Evolutionary conservation across 352 stramenopile genomes (phyloP), one percentile per base, ranked within the genome.

Genomic region (Globisporangium carolinianum): DNA sequence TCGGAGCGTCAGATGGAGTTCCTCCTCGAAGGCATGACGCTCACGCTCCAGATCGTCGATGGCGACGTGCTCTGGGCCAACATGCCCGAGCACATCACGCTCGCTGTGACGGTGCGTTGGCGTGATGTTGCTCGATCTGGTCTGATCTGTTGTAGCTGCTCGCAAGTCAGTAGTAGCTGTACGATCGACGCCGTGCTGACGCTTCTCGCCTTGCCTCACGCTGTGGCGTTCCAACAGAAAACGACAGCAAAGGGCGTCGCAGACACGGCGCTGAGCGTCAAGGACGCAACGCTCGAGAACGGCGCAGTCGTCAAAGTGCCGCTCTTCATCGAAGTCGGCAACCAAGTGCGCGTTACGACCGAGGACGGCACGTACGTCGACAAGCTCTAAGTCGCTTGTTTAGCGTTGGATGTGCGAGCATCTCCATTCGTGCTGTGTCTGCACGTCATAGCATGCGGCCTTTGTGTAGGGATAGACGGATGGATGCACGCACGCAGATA

Each of bases 41-140:
- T 94, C 47, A 83, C 80, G 46, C 66, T 94, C 54, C 84, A 94
- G 67, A 94, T 94, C 53, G 72, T 94, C 49, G 80, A 94, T n/a
- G 70, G 73, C 37, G 78, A 91, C 42, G 80, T 91, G 53, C 58
- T 94, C 36, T 94, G 84, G 84, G 81, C 83, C 61, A 92, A 89
- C 63, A 91, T 94, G 80, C 84, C 84, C 32, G 84, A 92, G 57
- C 59, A 86, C 70, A 74, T 94, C 43, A 86, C 74, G 58, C 79
- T 92, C 47, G 52, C 75, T 24, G 84, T 94, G 43, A 80, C 74
- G 58, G 78, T 88, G 59, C 53, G 65, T 70, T 32, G 6, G 24
- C 24, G 24, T 32, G 24, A 32, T 32, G 24, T 32, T 32, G 24
- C 24, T 32, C 24, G 24, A 32, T 32, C 24, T 32, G 24, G 2